Conservation (phyloP, 306 rosid genomes). For the Dalbergia cultrata region DNA sequence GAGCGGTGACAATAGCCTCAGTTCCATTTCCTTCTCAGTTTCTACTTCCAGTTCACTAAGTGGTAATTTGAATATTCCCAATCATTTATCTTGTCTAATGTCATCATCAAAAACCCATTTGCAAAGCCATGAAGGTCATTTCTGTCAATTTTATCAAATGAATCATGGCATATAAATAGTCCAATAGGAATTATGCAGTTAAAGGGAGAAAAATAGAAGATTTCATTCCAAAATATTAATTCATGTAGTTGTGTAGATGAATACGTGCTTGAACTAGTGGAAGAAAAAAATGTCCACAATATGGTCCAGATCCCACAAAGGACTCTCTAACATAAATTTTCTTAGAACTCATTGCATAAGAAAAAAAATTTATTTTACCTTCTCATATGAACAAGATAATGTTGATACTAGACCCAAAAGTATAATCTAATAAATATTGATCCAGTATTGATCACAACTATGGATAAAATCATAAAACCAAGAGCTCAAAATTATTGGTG, state of each 20-base stretch:
- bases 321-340: not conserved
- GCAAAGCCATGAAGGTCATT: conserved; percentile 30
- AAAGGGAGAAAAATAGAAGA: conserved; percentile 2
- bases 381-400: conserved; percentile 3
- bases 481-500: not conserved
- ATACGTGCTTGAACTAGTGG: not conserved
- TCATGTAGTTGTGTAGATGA: conserved; percentile 3
- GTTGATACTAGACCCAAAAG: not conserved
- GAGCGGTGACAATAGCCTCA: conserved; percentile 84
- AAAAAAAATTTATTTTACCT: conserved; percentile 28
- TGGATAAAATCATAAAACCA: not conserved
- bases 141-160: conserved; percentile 24
- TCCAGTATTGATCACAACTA: not conserved
- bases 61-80: conserved; percentile 83
- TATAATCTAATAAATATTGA: not conserved
- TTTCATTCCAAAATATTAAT: conserved; percentile 31
- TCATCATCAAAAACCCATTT: conserved; percentile 86
- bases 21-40: conserved; percentile 64
- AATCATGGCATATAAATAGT: not conserved
- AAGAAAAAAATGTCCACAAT: conserved; percentile 12
- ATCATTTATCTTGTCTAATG: conserved; percentile 92
- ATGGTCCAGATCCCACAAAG: conserved; percentile 5
- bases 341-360: not conserved
- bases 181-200: not conserved
- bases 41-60: conserved; percentile 74